Base-by-base conservation (phyloP, 257 asterid species). In the Gentiana macrophylla region DNA sequence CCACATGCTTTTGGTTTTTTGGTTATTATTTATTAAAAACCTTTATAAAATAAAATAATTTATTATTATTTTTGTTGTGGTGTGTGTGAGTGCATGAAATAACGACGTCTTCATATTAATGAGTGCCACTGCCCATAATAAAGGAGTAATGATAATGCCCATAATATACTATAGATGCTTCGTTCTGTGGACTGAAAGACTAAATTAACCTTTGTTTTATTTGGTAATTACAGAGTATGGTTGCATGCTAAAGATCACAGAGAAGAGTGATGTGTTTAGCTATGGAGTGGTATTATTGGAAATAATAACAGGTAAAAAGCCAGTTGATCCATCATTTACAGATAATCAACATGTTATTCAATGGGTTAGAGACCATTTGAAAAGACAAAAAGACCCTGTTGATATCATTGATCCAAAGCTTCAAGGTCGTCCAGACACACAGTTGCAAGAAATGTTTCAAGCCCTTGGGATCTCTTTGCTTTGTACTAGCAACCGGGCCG, bases 401-500 rank as follows among this genome's bases (percentile, higher is more conserved):
- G 82, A 76, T 11, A 65, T 78, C 6, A 64, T 84, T 35, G 96
- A 87, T 50, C 84, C 65, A 15, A 81, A 62, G 51, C 82, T 87
- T 5, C 94, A 82, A 75, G 89, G 92, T 50, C 84, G 75, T 50
- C 83, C 93, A 0, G 89, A 84, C 57, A 65, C 93, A 51, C 92
- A 84, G 49, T 65, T 87, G 36, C 94, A 87, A 62, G 96, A 84
- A 65, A 87, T 87, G 92, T 78, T 87, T 12, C 94, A 87, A 69
- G 84, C 89, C 70, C 86, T 87, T 0, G 94, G 92, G 13, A 84
- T 84, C 32, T 81, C 92, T 59, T 63, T 87, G n/a, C 77, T 87
- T 10, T 84, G 96, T 77, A 84, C 94, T 0, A 87, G 89, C 60
- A 81, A 78, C 12, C 75, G 92, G 0, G 84, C 82, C 0, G 85